Evolutionary conservation across 2,329 filamentous ascomycete species (phyloP), one percentile per base, ranked within the genome.

Genomic region (Pseudogymnoascus sp.): DNA sequence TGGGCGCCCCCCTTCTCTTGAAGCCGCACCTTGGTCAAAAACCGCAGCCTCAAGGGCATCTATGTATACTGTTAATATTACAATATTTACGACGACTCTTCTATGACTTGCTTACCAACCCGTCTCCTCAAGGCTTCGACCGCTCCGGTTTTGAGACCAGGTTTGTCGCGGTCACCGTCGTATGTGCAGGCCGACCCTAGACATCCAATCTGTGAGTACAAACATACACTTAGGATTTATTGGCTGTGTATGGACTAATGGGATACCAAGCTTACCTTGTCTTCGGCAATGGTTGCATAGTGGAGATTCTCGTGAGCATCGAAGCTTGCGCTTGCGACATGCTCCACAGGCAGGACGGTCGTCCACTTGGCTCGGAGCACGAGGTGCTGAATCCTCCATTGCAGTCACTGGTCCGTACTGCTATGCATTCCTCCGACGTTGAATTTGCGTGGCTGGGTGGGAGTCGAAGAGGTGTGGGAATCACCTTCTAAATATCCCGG

Each of bases 91-190:
- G 11, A 8, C 6, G 3, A 50, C n/a, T 43, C n/a, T 18, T 41
- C 16, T 25, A 30, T 50, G 14, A 2, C 8, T 0, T 18, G 47
- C 62, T 41, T 59, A 66, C 65, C 57, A 36, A 58, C 36, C 28
- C 67, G 59, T 25, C 65, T 28, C 22, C 64, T 65, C 35, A 68
- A 59, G 36, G 60, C 63, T 20, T 67, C 67, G 28, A 68, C 61
- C 6, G 67, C 67, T 4, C 67, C 67, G n/a, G 60, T 43, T 47
- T 67, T 67, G 43, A 68, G 62, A 6, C 67, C 67, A 20, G 67
- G 67, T 59, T 67, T 68, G 14, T 63, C 62, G 28, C 63, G 61
- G 60, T 66, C 66, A n/a, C 59, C 41, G 20, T 67, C 66, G 50
- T 68, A 68, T n/a, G 58, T n/a, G 47, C 66, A 68, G 9, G 36